Percentiles rank a stretch among this genome's conserved stretches.
Evolutionary conservation across 164 flowering plant genomes (phyloP).

Genomic region (Nymphaea thermarum): DNA sequence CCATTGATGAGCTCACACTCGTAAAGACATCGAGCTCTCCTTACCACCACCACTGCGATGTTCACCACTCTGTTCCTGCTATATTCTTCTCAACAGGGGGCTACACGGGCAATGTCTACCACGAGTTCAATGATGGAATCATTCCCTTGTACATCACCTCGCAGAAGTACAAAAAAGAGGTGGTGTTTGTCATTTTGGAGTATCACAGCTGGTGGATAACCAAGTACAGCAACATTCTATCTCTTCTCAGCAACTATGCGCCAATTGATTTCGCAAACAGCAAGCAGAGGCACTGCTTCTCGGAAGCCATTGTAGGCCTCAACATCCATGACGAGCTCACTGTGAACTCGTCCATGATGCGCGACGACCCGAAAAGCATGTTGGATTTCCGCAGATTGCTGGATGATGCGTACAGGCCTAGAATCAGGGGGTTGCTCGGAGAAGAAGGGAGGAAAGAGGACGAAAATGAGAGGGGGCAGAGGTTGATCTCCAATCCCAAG

Average conservation of each 20-base stretch:
- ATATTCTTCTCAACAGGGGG: conserved; percentile 89
- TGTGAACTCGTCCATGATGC: conserved; percentile 42
- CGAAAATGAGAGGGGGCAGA: conserved; percentile 3
- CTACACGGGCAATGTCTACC: conserved; percentile 87
- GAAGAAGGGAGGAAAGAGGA: conserved; percentile 6
- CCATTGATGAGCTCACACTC: conserved; percentile 6
- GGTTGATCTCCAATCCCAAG: conserved; percentile 30
- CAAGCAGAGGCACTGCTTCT: conserved; percentile 58
- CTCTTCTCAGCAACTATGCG: conserved; percentile 60
- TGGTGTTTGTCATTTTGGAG: conserved; percentile 73
- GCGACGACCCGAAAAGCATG: conserved; percentile 31
- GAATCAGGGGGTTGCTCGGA: conserved; percentile 21
- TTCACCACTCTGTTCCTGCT: conserved; percentile 66
- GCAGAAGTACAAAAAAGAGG: conserved; percentile 54
- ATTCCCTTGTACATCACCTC: conserved; percentile 81
- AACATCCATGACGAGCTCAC: conserved; percentile 84
- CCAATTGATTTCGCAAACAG: conserved; percentile 47
- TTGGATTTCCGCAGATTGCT: conserved; percentile 54
- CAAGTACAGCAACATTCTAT: conserved; percentile 58
- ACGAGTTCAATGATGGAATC: conserved; percentile 92
- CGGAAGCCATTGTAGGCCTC: conserved; percentile 66
- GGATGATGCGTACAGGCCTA: conserved; percentile 53
- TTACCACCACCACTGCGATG: conserved; percentile 36
- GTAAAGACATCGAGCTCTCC: neutral
- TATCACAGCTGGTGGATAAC: conserved; percentile 81